A percentile compares a stretch with the other conserved stretches of the same genome.
Evolutionary conservation across 257 asterid genomes (phyloP).

Genomic region (Solanum raphanifolium): DNA sequence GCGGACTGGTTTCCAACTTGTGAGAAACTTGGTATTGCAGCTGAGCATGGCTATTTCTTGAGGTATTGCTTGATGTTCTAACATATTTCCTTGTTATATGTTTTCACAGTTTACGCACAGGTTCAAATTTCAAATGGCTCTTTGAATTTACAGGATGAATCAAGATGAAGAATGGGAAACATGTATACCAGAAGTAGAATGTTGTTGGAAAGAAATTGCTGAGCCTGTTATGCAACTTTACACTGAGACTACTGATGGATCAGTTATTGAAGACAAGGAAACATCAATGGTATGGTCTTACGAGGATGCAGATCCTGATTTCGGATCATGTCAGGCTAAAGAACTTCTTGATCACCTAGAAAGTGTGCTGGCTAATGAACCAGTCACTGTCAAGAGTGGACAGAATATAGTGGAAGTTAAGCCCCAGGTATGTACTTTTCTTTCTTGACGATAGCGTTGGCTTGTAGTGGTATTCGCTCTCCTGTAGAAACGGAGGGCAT

Average conservation of each 20-base stretch:
- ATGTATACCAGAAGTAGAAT: conserved; percentile 50
- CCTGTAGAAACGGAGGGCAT: neutral
- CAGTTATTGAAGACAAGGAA: conserved; percentile 65
- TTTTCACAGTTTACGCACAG: neutral
- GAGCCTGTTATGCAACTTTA: conserved; percentile 85
- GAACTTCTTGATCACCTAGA: conserved; percentile 87
- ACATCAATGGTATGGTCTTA: conserved; percentile 84
- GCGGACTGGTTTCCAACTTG: conserved; percentile 70
- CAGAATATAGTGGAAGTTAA: conserved; percentile 72
- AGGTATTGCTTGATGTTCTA: conserved; percentile 27
- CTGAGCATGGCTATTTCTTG: conserved; percentile 75
- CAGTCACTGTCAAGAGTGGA: conserved; percentile 79
- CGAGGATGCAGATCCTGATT: conserved; percentile 91
- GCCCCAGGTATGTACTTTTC: conserved; percentile 64
- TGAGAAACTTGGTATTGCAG: conserved; percentile 72
- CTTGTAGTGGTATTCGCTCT: neutral
- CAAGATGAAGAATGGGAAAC: conserved; percentile 78
- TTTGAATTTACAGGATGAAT: conserved; percentile 33
- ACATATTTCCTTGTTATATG: neutral
- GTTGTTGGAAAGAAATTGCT: conserved; percentile 86
- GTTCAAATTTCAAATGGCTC: neutral
- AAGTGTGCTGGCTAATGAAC: conserved; percentile 83
- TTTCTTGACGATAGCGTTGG: neutral
- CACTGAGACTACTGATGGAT: conserved; percentile 86
- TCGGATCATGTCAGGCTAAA: conserved; percentile 90